Percentiles rank a stretch among this genome's conserved stretches.
Evolutionary conservation across 345 rosid genomes (phyloP).

Genomic region (Boechera divaricarpa): DNA sequence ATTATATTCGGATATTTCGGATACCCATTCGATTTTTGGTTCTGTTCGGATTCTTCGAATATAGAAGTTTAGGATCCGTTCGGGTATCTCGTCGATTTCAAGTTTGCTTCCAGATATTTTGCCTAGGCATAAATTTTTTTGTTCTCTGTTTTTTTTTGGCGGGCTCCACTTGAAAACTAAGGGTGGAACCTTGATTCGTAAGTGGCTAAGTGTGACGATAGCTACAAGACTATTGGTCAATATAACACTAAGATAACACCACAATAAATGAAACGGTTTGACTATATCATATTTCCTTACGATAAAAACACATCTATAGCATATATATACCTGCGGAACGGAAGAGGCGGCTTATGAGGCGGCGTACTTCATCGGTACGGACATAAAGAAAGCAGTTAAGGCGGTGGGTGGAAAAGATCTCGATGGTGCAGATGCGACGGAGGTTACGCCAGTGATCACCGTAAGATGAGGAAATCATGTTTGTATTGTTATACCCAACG

Average conservation of each 20-base stretch:
- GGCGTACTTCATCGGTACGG: slow-evolving; percentile 53
- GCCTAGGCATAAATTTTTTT: not conserved
- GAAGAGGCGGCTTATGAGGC: slow-evolving; percentile 43
- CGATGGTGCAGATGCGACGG: slow-evolving; percentile 53
- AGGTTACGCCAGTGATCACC: slow-evolving; percentile 76
- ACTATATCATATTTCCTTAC: not conserved
- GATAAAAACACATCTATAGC: slow-evolving; percentile 10
- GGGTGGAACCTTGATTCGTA: not conserved
- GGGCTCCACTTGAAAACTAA: not conserved
- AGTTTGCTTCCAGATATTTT: no score
- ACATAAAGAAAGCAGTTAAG: slow-evolving; percentile 45
- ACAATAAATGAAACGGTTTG: slow-evolving; percentile 15
- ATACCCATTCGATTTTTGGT: no score
- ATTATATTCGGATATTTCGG: no score
- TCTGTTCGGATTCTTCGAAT: no score
- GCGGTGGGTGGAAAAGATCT: slow-evolving; percentile 54
- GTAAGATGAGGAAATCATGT: slow-evolving; percentile 47
- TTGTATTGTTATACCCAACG: slow-evolving; percentile 51
- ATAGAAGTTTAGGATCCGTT: no score
- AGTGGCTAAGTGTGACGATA: not conserved
- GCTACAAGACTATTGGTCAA: not conserved
- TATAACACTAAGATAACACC: not conserved
- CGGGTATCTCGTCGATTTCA: no score
- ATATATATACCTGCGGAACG: slow-evolving; percentile 29
- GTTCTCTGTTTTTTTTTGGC: not conserved